Conservation (phyloP, 495 filamentous ascomycete species). For the Penicillium pulvis region DNA sequence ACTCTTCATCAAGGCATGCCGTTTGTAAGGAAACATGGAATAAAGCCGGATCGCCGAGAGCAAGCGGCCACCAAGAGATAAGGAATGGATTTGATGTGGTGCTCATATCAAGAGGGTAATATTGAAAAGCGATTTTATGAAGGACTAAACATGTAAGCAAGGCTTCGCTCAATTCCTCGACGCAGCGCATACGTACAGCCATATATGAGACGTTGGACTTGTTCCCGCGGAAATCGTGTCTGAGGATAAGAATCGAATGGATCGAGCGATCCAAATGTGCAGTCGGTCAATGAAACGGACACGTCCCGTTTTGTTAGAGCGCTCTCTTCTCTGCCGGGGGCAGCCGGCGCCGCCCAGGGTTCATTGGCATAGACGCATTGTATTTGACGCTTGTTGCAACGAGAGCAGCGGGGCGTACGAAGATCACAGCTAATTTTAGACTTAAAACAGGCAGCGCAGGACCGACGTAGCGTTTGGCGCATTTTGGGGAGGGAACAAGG, state of each 20-base stretch:
- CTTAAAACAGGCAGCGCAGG: constrained; percentile 52
- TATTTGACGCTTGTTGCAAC: constrained; percentile 46
- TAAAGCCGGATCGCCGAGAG: constrained; percentile 51
- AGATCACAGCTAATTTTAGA: constrained; percentile 53
- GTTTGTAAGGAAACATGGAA: constrained; percentile 57
- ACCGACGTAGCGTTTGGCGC: constrained; percentile 51
- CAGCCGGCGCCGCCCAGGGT: constrained; percentile 35
- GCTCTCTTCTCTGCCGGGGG: constrained; percentile 11
- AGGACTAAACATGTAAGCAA: constrained; percentile 39
- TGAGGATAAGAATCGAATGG: constrained; percentile 55
- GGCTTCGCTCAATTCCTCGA: constrained; percentile 1
- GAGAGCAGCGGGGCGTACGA: constrained; percentile 49
- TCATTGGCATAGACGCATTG: constrained; percentile 51
- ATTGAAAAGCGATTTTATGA: constrained; percentile 55
- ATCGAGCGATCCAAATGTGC: constrained; percentile 38
- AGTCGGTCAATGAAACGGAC: constrained; percentile 15
- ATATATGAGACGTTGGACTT: constrained; percentile 52
- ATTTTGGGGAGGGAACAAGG: constrained; percentile 26
- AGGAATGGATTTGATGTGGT: constrained; percentile 52
- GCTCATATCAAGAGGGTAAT: constrained; percentile 54
- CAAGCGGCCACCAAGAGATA: constrained; percentile 56
- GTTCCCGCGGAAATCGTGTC: constrained; percentile 47
- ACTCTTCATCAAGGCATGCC: constrained; percentile 55
- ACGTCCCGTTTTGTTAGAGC: constrained; percentile 9
- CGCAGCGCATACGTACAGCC: constrained; percentile 38